These are phyloP conservation scores for Melampsora americana DNA, from an alignment of 1,284 basidiomycete genomes.

Conservation along the genomic window DNA sequence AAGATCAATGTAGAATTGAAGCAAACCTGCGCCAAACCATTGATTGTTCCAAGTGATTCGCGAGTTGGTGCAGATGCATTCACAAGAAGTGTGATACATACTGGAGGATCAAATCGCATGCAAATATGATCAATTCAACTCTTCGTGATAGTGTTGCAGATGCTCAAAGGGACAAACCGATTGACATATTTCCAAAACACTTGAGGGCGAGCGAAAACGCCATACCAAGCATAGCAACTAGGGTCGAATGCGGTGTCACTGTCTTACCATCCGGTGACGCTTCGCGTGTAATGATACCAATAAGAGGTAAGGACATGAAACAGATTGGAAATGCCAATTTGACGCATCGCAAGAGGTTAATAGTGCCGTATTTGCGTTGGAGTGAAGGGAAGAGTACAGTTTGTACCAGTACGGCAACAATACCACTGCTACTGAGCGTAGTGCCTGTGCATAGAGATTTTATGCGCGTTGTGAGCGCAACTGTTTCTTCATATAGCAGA, in stretches of 20 bases:
- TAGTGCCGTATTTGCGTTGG: conserved; percentile 1
- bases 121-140: neutral
- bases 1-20: neutral
- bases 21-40: conserved; percentile 35
- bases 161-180: neutral
- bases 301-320: conserved; percentile 20
- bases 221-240: conserved; percentile 25
- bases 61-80: conserved; percentile 29
- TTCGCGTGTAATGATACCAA: conserved; percentile 11
- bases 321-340: conserved; percentile 9
- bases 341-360: conserved; percentile 9
- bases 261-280: neutral
- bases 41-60: conserved; percentile 25
- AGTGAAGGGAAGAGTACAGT: conserved; percentile 21
- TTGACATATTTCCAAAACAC: conserved; percentile 33
- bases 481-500: neutral
- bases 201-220: conserved; percentile 8
- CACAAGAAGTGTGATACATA: conserved; percentile 27
- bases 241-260: neutral
- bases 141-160: neutral
- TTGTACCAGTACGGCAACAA: conserved; percentile 29
- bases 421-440: conserved; percentile 26
- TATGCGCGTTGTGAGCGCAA: too few relatives aligned
- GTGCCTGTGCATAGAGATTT: conserved; percentile 8
- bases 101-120: neutral